Conservation (phyloP, 352 stramenopile species). For the Phytophthora rubi region DNA sequence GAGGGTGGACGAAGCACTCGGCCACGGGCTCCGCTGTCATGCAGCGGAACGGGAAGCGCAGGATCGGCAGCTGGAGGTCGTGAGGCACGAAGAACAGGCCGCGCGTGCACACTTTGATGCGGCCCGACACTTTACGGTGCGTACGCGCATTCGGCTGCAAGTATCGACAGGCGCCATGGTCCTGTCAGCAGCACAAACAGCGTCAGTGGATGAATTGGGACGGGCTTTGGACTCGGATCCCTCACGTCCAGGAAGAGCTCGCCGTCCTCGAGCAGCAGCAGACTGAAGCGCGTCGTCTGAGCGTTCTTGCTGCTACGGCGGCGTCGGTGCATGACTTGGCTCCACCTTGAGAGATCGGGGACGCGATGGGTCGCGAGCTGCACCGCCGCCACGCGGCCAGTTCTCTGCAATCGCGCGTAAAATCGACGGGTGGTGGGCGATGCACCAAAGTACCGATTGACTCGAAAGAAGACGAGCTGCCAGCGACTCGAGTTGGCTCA, state of each 20-base stretch:
- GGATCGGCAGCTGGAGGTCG: constrained; percentile 68
- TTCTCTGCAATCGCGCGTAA: not conserved
- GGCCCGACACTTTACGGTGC: constrained; percentile 57
- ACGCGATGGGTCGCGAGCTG: not conserved
- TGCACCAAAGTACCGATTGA: not conserved
- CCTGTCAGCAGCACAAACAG: constrained; percentile 34
- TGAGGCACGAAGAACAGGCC: constrained; percentile 91
- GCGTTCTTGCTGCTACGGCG: constrained; percentile 41
- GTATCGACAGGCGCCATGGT: constrained; percentile 71
- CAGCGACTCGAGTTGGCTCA: constrained; percentile 19
- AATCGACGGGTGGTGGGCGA: not conserved
- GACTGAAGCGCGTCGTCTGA: constrained; percentile 80
- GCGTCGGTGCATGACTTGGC: constrained; percentile 34
- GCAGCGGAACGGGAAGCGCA: constrained; percentile 82
- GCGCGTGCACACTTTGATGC: constrained; percentile 87
- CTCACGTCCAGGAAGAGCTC: constrained; percentile 91
- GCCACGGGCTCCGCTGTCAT: constrained; percentile 61
- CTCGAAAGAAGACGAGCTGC: constrained; percentile 10
- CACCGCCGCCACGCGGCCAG: not conserved
- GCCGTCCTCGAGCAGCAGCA: constrained; percentile 92
- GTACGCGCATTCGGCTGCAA: constrained; percentile 45
- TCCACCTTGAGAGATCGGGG: not conserved
- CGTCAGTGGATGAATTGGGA: not conserved
- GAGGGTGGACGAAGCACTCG: constrained; percentile 54
- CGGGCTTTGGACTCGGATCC: not conserved